Evolutionary conservation across 331 rosid species (phyloP).

Genomic region (Cydonia oblonga): DNA sequence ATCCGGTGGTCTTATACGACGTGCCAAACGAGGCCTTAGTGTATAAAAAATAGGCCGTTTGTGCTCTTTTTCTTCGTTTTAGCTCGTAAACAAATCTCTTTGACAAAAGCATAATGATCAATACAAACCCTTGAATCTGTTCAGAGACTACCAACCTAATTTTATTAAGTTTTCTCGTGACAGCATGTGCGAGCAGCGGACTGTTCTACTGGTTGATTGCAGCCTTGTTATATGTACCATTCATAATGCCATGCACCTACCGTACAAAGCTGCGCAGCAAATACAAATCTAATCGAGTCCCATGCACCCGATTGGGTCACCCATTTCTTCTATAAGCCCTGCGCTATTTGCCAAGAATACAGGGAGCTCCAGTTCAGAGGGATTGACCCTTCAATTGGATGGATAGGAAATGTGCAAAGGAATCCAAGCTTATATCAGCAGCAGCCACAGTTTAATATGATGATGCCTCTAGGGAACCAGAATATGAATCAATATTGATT

Average conservation of each 20-base stretch:
- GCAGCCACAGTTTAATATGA: background rate
- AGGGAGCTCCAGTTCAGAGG: constrained; percentile 8
- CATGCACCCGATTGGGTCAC: constrained; percentile 8
- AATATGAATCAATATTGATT: no score
- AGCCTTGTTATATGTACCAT: background rate
- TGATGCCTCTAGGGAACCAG: background rate
- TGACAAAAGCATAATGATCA: no score
- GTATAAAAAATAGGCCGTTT: no score
- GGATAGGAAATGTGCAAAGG: constrained; percentile 5
- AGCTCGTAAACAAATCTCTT: no score
- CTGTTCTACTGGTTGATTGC: constrained; percentile 10
- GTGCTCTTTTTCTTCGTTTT: no score
- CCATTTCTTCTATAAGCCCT: constrained; percentile 2
- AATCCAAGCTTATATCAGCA: background rate
- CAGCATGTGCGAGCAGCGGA: constrained; percentile 7
- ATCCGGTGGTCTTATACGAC: no score
- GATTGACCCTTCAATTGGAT: constrained; percentile 2
- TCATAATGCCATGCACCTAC: constrained; percentile 15
- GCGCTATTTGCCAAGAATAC: constrained; percentile 8
- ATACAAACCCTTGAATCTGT: no score
- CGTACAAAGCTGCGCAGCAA: constrained; percentile 5
- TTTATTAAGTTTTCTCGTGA: no score
- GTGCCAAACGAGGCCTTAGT: no score
- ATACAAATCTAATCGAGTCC: constrained; percentile 1
- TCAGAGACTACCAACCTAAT: no score